phyloP scores from a whole-genome alignment of 2,329 filamentous ascomycete species.

The Trichophaea hybrida region DNA sequence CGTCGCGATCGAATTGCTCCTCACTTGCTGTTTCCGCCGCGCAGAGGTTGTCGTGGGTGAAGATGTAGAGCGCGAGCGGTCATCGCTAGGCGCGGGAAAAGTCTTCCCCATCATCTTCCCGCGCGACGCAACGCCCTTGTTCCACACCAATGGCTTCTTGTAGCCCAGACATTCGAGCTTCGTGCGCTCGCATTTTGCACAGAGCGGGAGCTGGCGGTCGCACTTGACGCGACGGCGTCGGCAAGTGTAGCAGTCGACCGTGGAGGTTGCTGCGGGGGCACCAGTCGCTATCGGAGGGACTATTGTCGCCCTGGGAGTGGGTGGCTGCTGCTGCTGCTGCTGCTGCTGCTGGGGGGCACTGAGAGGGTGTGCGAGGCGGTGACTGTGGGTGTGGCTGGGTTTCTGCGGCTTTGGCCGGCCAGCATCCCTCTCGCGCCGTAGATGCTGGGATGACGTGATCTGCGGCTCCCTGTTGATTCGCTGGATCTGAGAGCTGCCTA shows the following conservation, averaged over 20 bases:
- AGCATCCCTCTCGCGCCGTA: too few species aligned
- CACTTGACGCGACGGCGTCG: slow-evolving; percentile 25
- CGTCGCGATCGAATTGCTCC: background rate
- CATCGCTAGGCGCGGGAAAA: slow-evolving; percentile 14
- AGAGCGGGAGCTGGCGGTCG: slow-evolving; percentile 23
- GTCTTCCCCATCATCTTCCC: slow-evolving; percentile 27
- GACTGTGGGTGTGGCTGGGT: background rate
- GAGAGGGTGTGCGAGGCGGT: background rate
- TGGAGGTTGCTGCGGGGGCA: background rate
- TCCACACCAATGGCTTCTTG: slow-evolving; percentile 25
- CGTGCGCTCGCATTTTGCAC: slow-evolving; percentile 22
- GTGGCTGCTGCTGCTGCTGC: background rate
- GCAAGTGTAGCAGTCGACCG: slow-evolving; percentile 25
- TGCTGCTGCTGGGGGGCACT: background rate
- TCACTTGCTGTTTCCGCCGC: background rate
- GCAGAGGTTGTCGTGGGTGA: background rate
- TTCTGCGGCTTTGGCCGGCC: too few species aligned
- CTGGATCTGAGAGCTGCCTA: background rate
- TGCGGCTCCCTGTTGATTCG: background rate
- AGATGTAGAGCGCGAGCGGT: background rate
- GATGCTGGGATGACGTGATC: too few species aligned
- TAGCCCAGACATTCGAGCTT: slow-evolving; percentile 25
- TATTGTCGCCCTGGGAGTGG: background rate
- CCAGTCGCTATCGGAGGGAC: background rate
- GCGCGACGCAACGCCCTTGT: slow-evolving; percentile 25